Evolutionary conservation across 2,329 filamentous ascomycete species (phyloP).

Genomic region (Emergomyces africanus): DNA sequence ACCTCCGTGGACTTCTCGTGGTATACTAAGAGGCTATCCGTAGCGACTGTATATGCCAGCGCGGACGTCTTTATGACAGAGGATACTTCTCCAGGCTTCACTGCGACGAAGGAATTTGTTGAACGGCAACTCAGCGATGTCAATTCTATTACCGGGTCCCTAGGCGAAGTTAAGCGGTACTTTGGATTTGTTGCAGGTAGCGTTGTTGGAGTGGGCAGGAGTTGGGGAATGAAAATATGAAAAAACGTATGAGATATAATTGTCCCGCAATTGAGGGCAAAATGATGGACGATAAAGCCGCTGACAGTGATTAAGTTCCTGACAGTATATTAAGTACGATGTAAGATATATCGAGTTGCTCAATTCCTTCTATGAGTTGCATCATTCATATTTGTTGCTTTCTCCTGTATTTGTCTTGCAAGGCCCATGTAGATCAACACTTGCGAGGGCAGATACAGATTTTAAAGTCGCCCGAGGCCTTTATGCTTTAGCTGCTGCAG

Average conservation of each 20-base stretch:
- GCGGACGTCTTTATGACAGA: conserved; percentile 91
- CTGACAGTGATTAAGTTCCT: neutral
- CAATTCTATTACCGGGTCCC: conserved; percentile 46
- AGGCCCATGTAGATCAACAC: neutral
- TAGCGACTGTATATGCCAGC: conserved; percentile 58
- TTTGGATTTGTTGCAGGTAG: conserved; percentile 68
- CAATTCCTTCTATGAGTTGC: neutral
- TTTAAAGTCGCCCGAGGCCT: neutral
- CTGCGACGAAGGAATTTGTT: conserved; percentile 68
- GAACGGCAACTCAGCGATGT: conserved; percentile 61
- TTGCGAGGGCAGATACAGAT: neutral
- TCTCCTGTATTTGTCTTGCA: neutral
- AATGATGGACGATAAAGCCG: neutral
- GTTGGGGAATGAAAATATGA: conserved; percentile 71
- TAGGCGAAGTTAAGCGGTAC: conserved; percentile 60
- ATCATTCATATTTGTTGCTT: neutral
- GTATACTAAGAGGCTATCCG: conserved; percentile 61
- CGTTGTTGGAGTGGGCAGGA: conserved; percentile 68
- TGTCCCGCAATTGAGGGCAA: neutral
- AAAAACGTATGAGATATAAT: conserved; percentile 14
- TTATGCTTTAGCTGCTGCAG: neutral
- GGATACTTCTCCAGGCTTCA: conserved; percentile 60
- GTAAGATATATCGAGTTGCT: neutral
- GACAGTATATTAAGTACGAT: neutral
- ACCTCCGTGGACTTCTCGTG: conserved; percentile 68